Percentiles rank a stretch among this genome's conserved stretches.
These are phyloP conservation scores for Blepharisma undulans DNA, from an alignment of 169 alveolate genomes.

Conservation along the genomic window DNA sequence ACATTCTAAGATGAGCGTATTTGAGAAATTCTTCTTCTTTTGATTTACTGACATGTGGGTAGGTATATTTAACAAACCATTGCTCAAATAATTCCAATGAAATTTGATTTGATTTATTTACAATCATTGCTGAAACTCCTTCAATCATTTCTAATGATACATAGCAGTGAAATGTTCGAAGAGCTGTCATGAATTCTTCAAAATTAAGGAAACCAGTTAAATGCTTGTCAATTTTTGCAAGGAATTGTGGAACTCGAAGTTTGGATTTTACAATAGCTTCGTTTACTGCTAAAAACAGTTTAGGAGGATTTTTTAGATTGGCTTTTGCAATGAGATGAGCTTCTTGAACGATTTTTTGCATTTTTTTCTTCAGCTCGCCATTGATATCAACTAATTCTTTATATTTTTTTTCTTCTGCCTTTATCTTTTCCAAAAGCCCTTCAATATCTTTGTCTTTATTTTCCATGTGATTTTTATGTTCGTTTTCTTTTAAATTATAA, in stretches of 20 bases:
- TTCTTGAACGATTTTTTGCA: not conserved
- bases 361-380: not conserved
- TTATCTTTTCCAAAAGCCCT: not conserved
- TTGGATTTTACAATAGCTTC: not conserved
- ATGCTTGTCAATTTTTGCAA: not conserved
- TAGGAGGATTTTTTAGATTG: not conserved
- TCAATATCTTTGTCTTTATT: not conserved
- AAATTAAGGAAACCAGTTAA: not conserved
- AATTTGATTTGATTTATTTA: not conserved
- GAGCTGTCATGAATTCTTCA: not conserved
- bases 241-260: not conserved
- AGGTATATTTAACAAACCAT: not conserved
- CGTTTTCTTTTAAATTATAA: not conserved
- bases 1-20: not conserved
- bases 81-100: not conserved
- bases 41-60: not conserved
- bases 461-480: not conserved
- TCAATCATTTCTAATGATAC: not conserved
- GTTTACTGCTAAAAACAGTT: not conserved
- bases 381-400: not conserved
- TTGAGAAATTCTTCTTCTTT: not conserved
- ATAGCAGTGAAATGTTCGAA: not conserved
- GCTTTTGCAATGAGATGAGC: not conserved
- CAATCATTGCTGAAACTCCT: not conserved
- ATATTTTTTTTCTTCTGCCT: not conserved